phyloP scores from a whole-genome alignment of 1,284 basidiomycete species.

The Apiotrichum laibachii region DNA sequence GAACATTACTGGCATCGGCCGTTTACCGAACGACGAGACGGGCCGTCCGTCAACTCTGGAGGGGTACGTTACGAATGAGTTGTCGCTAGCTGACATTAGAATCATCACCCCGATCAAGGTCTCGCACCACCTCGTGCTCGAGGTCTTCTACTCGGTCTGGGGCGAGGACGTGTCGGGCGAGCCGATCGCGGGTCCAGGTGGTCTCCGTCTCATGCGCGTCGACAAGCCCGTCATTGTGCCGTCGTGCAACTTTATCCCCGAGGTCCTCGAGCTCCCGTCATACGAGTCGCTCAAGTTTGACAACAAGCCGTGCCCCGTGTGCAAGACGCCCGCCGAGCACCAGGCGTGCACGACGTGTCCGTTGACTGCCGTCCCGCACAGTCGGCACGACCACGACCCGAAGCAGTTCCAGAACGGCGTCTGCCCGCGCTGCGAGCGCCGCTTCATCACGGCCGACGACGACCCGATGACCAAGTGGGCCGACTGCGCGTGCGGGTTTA shows the following conservation, averaged over 20 bases:
- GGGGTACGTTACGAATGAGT: constrained; percentile 7
- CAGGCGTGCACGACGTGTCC: constrained; percentile 28
- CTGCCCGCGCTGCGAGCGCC: constrained; percentile 28
- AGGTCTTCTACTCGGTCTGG: constrained; percentile 48
- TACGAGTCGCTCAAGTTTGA: constrained; percentile 20
- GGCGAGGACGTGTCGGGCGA: constrained; percentile 32
- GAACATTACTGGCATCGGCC: constrained; percentile 22
- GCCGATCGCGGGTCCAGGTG: constrained; percentile 27
- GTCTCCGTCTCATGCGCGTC: constrained; percentile 41
- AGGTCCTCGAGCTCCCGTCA: constrained; percentile 21
- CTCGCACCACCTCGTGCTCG: constrained; percentile 38
- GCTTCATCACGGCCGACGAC: constrained; percentile 25
- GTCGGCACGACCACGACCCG: constrained; percentile 30
- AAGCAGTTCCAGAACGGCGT: constrained; percentile 28
- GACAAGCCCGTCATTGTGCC: constrained; percentile 40
- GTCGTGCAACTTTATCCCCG: constrained; percentile 26
- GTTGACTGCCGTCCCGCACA: constrained; percentile 25
- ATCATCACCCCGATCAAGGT: constrained; percentile 48
- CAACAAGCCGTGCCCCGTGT: constrained; percentile 21
- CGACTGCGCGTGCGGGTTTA: constrained; percentile 31
- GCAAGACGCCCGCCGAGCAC: constrained; percentile 16
- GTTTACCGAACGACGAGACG: constrained; percentile 38
- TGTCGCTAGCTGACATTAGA: constrained; percentile 3
- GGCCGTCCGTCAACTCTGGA: constrained; percentile 36
- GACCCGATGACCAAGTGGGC: constrained; percentile 21